Evolutionary conservation across 257 asterid species (phyloP), one percentile per base, ranked within the genome.

Genomic region (Gynochthodes officinalis): DNA sequence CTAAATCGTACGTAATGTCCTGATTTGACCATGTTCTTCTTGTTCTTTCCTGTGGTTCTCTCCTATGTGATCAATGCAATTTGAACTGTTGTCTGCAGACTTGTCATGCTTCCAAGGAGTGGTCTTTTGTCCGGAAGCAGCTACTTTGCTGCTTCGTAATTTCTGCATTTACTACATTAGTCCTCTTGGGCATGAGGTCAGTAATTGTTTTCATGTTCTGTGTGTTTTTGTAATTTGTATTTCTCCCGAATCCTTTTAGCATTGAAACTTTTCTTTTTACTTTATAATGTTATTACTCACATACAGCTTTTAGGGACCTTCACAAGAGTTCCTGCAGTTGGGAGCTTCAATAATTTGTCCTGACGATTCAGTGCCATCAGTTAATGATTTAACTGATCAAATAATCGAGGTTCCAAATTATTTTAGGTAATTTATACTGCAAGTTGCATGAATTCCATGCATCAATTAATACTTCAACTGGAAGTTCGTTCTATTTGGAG

Each of bases 291-390:
- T 58, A 77, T 76, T 74, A 75, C 88, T 90, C 80, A 88, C 86
- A 73, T 75, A 57, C 81, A 64, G 81, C 59, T 83, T 71, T 80
- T 80, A 78, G 78, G 86, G 79, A 88, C 85, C 82, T 89, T 84
- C 75, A 78, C 88, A 86, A 87, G 97, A 87, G 95, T 85, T 89
- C 86, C 83, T 86, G 89, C 95, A 90, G 98, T 89, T 93, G 87
- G 97, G 97, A 81, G 97, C 98, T 84, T 92, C 93, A 77, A 87
- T 93, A 62, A 75, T 90, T 80, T 77, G 83, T 84, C 80, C 82
- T 27, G 80, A 76, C 71, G 82, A 84, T 73, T 84, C 89, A 0
- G 76, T 83, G 73, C 96, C 89, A 19, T 87, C 93, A 16, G 88
- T 87, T 37, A 92, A 90, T 79, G 93, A 87, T 82, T 86, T 93